Conservation (phyloP, 805 yeast genomes). For the Sporopachydermia quercuum region DNA sequence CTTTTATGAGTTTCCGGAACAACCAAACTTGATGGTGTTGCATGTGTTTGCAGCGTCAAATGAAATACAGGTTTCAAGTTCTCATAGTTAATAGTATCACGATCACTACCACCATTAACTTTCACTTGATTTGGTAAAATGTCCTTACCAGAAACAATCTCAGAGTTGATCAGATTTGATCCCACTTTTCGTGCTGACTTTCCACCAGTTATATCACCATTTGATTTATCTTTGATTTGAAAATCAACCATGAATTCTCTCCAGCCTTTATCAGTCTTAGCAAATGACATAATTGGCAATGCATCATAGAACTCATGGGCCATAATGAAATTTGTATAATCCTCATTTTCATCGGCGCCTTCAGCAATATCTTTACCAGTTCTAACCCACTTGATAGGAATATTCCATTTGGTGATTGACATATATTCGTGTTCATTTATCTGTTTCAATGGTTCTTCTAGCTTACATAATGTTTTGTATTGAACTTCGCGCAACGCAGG, state of each 20-base stretch:
- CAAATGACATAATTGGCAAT: constrained; percentile 59
- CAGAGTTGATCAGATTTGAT: neutral
- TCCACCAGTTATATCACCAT: constrained; percentile 10
- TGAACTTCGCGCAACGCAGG: constrained; percentile 47
- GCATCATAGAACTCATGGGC: constrained; percentile 89
- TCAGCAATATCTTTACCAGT: constrained; percentile 34
- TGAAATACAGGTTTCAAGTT: constrained; percentile 26
- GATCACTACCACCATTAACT: constrained; percentile 3
- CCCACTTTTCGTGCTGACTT: constrained; percentile 7
- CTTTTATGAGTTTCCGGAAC: constrained; percentile 38
- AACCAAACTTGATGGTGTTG: constrained; percentile 42
- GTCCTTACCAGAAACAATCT: neutral
- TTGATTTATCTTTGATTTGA: constrained; percentile 6
- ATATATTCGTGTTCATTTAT: constrained; percentile 19
- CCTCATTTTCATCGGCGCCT: constrained; percentile 11
- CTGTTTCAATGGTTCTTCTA: constrained; percentile 3
- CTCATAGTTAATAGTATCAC: too few species aligned
- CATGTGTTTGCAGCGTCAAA: constrained; percentile 38
- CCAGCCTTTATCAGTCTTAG: constrained; percentile 57
- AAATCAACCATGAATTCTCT: constrained; percentile 60
- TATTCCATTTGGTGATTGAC: constrained; percentile 35
- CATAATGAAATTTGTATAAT: constrained; percentile 41
- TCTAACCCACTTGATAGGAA: constrained; percentile 41
- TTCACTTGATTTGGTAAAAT: constrained; percentile 14
- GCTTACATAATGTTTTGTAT: constrained; percentile 30